Evolutionary conservation across 1,284 basidiomycete species (phyloP).

Genomic region (Apiotrichum gracile): DNA sequence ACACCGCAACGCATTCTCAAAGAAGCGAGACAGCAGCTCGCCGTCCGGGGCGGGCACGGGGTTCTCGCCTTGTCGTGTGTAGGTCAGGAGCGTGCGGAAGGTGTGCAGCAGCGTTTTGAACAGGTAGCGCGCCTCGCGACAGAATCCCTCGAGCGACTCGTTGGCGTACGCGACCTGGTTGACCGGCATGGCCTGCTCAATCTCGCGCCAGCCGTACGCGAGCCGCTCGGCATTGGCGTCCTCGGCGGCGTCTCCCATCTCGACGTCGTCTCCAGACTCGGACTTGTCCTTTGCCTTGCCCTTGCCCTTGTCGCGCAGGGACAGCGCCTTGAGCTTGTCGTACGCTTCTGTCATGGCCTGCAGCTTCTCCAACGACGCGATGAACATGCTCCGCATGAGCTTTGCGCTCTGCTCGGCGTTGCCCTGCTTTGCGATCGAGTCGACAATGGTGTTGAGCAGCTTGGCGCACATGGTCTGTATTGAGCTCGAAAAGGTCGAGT

Average conservation of each 20-base stretch:
- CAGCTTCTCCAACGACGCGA: slow-evolving; percentile 80
- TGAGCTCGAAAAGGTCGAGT: slow-evolving; percentile 71
- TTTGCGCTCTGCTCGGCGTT: slow-evolving; percentile 61
- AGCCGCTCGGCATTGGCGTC: slow-evolving; percentile 23
- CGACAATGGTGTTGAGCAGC: slow-evolving; percentile 83
- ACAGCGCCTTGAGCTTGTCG: slow-evolving; percentile 43
- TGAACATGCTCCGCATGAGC: slow-evolving; percentile 69
- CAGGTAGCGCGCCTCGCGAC: slow-evolving; percentile 73
- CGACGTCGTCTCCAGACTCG: slow-evolving; percentile 1
- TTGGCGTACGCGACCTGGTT: slow-evolving; percentile 64
- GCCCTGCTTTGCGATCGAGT: slow-evolving; percentile 72
- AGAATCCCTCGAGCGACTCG: slow-evolving; percentile 68
- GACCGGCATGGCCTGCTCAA: slow-evolving; percentile 75
- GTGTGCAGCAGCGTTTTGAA: slow-evolving; percentile 87
- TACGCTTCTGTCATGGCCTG: slow-evolving; percentile 70
- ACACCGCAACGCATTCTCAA: slow-evolving; percentile 76
- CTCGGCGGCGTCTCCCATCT: slow-evolving; percentile 23
- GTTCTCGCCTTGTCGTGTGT: slow-evolving; percentile 73
- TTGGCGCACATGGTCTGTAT: slow-evolving; percentile 92
- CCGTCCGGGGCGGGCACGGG: slow-evolving; percentile 67
- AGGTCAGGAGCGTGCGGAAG: slow-evolving; percentile 73
- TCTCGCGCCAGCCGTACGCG: slow-evolving; percentile 51
- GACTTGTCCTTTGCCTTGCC: slow-evolving; percentile 38
- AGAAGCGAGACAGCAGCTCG: slow-evolving; percentile 78
- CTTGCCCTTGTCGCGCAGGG: slow-evolving; percentile 39